These are phyloP conservation scores for Backusella liffmaniae DNA, from an alignment of 192 early-diverging fungal species.

Conservation along the genomic window DNA sequence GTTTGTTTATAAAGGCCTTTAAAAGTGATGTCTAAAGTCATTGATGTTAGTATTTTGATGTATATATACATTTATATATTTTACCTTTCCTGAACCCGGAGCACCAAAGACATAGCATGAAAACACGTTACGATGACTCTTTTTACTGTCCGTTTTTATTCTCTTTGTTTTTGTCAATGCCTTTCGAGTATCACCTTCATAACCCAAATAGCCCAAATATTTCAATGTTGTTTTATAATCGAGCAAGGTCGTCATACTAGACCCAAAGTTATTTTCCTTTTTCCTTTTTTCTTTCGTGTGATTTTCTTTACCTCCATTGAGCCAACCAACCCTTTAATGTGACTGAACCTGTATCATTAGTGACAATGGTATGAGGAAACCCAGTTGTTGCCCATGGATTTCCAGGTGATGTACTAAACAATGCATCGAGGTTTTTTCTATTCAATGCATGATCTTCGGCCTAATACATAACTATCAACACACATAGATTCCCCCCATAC, in stretches of 20 bases:
- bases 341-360: slow-evolving; percentile 83
- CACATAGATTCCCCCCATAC: not conserved
- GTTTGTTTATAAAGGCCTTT: slow-evolving; percentile 83
- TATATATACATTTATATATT: not conserved
- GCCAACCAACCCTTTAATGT: slow-evolving; percentile 95
- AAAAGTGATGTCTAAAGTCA: slow-evolving; percentile 67
- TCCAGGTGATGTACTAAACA: slow-evolving; percentile 90
- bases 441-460: slow-evolving; percentile 95
- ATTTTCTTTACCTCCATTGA: slow-evolving; percentile 81
- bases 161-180: slow-evolving; percentile 79
- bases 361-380: slow-evolving; percentile 87
- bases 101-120: slow-evolving; percentile 95
- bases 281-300: not conserved
- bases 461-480: slow-evolving; percentile 22
- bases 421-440: slow-evolving; percentile 71
- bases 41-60: no score
- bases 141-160: slow-evolving; percentile 67
- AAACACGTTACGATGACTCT: slow-evolving; percentile 89
- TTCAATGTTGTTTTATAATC: slow-evolving; percentile 87
- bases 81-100: slow-evolving; percentile 86
- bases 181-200: slow-evolving; percentile 84
- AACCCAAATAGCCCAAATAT: slow-evolving; percentile 97
- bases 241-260: slow-evolving; percentile 92
- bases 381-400: slow-evolving; percentile 90
- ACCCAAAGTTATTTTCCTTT: not conserved